Evolutionary conservation across 2,329 filamentous ascomycete species (phyloP).

Genomic region (Aciculosporium take): DNA sequence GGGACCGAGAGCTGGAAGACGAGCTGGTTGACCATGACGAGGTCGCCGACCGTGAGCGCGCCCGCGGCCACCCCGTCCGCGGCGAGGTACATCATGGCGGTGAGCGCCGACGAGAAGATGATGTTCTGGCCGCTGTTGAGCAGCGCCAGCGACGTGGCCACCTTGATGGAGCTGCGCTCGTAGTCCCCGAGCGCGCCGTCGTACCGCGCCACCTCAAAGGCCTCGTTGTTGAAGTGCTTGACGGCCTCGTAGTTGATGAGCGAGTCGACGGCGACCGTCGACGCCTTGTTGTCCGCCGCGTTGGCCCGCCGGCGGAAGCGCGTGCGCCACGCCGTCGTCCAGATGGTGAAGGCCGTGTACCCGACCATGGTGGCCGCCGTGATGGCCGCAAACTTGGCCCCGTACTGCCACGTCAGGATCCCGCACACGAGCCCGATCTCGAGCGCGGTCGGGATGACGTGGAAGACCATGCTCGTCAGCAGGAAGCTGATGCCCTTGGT

Average conservation of each 20-base stretch:
- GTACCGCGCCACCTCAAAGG: constrained; percentile 82
- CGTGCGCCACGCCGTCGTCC: constrained; percentile 91
- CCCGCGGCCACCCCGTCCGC: constrained; percentile 77
- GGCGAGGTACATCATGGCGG: constrained; percentile 96
- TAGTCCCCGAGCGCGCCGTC: constrained; percentile 76
- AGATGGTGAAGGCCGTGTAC: constrained; percentile 94
- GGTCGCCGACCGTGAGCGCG: constrained; percentile 75
- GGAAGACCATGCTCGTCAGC: constrained; percentile 95
- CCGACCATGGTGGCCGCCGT: constrained; percentile 82
- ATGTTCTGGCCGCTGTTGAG: constrained; percentile 93
- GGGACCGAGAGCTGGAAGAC: constrained; percentile 96
- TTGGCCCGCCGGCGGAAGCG: constrained; percentile 93
- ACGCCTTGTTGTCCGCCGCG: constrained; percentile 87
- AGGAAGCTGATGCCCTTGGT: constrained; percentile 98
- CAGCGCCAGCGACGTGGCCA: constrained; percentile 82
- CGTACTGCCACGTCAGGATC: constrained; percentile 93
- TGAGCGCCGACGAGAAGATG: constrained; percentile 89
- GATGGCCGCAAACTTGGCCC: constrained; percentile 78
- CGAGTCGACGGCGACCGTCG: constrained; percentile 89
- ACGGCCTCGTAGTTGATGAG: constrained; percentile 98
- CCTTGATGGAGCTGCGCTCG: constrained; percentile 90
- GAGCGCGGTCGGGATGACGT: constrained; percentile 81
- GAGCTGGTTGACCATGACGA: constrained; percentile 98
- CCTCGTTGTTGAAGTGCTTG: constrained; percentile 99
- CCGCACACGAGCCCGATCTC: constrained; percentile 94